Evolutionary conservation across 768 basidiomycete species (phyloP).

Genomic region (Auriscalpium vulgare): DNA sequence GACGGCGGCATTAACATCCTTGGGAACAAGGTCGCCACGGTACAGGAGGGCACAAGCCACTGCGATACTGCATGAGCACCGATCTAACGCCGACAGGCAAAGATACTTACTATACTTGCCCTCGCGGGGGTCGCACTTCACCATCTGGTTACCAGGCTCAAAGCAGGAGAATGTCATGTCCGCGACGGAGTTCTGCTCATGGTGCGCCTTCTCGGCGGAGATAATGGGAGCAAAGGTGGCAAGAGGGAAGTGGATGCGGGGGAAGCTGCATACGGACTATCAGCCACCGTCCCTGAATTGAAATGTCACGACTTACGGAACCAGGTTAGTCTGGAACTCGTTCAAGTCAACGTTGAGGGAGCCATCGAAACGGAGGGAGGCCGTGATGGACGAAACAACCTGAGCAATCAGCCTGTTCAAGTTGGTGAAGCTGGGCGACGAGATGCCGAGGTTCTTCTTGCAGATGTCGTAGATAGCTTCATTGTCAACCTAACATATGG

Average conservation of each 20-base stretch:
- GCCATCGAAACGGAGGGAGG: slow-evolving; percentile 54
- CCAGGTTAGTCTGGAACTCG: slow-evolving; percentile 67
- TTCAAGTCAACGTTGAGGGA: slow-evolving; percentile 62
- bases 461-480: slow-evolving; percentile 67
- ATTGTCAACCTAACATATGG: slow-evolving; percentile 38
- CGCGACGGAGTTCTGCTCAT: slow-evolving; percentile 63
- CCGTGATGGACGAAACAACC: slow-evolving; percentile 42
- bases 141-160: slow-evolving; percentile 73
- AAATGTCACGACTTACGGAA: slow-evolving; percentile 31
- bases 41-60: slow-evolving; percentile 66
- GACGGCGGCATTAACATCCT: slow-evolving; percentile 72
- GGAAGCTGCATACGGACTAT: slow-evolving; percentile 32
- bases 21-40: slow-evolving; percentile 72
- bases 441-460: slow-evolving; percentile 46
- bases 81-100: not conserved
- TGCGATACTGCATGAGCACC: slow-evolving; percentile 10
- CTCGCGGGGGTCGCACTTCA: slow-evolving; percentile 72
- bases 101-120: slow-evolving; percentile 60
- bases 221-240: slow-evolving; percentile 62
- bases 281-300: slow-evolving; percentile 7
- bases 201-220: slow-evolving; percentile 54
- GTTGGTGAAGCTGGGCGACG: slow-evolving; percentile 54
- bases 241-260: slow-evolving; percentile 62
- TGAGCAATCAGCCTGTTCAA: slow-evolving; percentile 62
- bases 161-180: slow-evolving; percentile 73